A percentile compares a stretch with the other conserved stretches of the same genome.
phyloP scores from a whole-genome alignment of 495 filamentous ascomycete genomes.

The Tuber melanosporum region DNA sequence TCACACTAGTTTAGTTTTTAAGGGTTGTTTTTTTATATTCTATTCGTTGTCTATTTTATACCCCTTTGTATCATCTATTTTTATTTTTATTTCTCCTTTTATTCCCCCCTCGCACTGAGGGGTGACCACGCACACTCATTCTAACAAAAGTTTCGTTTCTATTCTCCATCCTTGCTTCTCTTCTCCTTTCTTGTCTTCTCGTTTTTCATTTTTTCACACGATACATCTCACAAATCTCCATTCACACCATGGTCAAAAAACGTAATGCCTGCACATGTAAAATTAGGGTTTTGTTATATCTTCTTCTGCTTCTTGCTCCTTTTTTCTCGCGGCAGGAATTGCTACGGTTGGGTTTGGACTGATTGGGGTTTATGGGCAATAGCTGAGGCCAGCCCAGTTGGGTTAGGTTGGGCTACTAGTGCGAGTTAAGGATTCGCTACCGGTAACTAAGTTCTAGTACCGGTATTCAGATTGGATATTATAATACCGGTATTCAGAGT shows the following conservation, averaged over 20 bases:
- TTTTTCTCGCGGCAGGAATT: conserved; percentile 7
- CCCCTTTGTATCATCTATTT: conserved; percentile 19
- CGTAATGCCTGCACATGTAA: conserved; percentile 20
- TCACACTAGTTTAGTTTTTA: neutral
- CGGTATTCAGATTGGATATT: neutral
- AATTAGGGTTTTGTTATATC: conserved; percentile 13
- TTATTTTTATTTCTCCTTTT: conserved; percentile 10
- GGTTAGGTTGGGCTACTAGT: neutral
- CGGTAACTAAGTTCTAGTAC: neutral
- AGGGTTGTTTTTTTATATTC: neutral
- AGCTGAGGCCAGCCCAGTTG: neutral
- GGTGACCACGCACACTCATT: conserved; percentile 17
- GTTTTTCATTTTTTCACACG: conserved; percentile 17
- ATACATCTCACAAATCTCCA: conserved; percentile 15
- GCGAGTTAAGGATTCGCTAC: neutral
- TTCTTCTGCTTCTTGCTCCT: conserved; percentile 9
- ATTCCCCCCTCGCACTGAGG: conserved; percentile 6
- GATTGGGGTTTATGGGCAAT: neutral
- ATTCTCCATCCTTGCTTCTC: conserved; percentile 10
- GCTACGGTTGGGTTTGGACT: neutral
- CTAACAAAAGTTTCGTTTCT: conserved; percentile 26
- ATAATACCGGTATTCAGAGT: neutral
- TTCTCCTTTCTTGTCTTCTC: conserved; percentile 3
- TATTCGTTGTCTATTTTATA: conserved; percentile 3
- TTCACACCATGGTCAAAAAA: neutral